Percentiles rank a stretch among this genome's conserved stretches.
These are phyloP conservation scores for Bruguiera parviflora DNA, from an alignment of 345 rosid species.

Conservation along the genomic window DNA sequence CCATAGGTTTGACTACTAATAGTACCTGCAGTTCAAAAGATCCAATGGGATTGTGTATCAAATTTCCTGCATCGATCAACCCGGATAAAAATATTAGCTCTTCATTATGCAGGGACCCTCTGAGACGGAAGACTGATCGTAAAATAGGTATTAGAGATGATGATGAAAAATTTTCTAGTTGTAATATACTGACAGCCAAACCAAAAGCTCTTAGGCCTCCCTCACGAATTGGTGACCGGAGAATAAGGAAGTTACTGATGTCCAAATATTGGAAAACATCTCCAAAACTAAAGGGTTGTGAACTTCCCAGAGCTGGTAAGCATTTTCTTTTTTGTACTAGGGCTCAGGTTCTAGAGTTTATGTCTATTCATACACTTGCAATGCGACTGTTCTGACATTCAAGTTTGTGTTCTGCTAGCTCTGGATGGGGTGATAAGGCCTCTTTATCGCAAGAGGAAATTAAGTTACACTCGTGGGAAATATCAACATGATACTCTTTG, in stretches of 20 bases:
- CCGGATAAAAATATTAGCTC: conserved; percentile 37
- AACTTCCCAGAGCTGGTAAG: conserved; percentile 62
- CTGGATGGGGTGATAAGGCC: conserved; percentile 55
- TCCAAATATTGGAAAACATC: conserved; percentile 65
- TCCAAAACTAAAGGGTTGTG: conserved; percentile 55
- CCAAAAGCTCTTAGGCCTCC: conserved; percentile 56
- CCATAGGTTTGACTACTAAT: conserved; percentile 30
- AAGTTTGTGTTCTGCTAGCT: conserved; percentile 17
- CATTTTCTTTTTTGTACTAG: conserved; percentile 6
- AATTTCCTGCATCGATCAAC: conserved; percentile 34
- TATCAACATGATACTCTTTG: conserved; percentile 42
- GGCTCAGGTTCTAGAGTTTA: not conserved
- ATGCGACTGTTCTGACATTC: conserved; percentile 3
- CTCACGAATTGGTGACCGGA: conserved; percentile 49
- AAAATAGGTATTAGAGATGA: conserved; percentile 70
- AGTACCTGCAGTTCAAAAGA: conserved; percentile 33
- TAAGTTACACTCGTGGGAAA: conserved; percentile 38
- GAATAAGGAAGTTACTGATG: conserved; percentile 56
- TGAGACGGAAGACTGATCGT: conserved; percentile 45
- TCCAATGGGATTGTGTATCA: conserved; percentile 28
- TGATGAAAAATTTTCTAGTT: conserved; percentile 65
- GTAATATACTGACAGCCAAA: conserved; percentile 42
- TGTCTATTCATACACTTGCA: not conserved
- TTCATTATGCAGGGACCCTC: conserved; percentile 24
- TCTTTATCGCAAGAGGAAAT: conserved; percentile 58